Conservation (phyloP, 2,329 filamentous ascomycete species). For the Diplocarpon rosae region DNA sequence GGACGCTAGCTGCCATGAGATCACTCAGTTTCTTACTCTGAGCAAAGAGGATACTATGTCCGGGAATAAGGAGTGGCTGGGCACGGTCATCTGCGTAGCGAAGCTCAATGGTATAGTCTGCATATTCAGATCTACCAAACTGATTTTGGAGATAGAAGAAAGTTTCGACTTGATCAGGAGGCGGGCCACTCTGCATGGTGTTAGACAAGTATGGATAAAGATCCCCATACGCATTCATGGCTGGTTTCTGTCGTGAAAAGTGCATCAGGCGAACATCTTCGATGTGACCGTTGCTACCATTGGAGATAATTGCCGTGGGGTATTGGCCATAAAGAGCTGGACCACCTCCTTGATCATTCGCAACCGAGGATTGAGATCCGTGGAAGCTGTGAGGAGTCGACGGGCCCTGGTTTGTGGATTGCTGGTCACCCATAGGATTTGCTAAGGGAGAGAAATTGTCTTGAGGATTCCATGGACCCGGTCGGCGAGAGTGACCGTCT, state of each 20-base stretch:
- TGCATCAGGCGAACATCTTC: conserved; percentile 20
- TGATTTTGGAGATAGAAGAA: conserved; percentile 31
- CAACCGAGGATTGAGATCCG: conserved; percentile 46
- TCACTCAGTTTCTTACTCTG: conserved; percentile 37
- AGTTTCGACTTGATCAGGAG: conserved; percentile 28
- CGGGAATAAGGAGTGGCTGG: conserved; percentile 36
- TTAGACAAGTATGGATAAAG: conserved; percentile 1
- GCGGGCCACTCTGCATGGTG: conserved; percentile 3
- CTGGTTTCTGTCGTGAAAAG: conserved; percentile 9
- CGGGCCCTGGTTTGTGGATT: conserved; percentile 33
- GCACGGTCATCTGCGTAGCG: conserved; percentile 33
- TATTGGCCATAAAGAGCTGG: conserved; percentile 30
- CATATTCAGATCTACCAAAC: conserved; percentile 31
- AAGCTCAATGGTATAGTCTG: conserved; percentile 38
- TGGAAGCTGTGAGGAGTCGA: conserved; percentile 51
- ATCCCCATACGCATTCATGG: too few species aligned
- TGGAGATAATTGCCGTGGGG: conserved; percentile 31
- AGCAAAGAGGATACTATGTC: conserved; percentile 44
- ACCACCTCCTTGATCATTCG: conserved; percentile 32
- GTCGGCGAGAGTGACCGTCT: conserved; percentile 20
- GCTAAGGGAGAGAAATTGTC: conserved; percentile 28
- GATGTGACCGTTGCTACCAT: conserved; percentile 28
- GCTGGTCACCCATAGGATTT: conserved; percentile 20
- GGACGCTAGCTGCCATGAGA: conserved; percentile 22
- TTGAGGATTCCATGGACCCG: conserved; percentile 25